Evolutionary conservation across 352 stramenopile genomes (phyloP).

Genomic region (Discostella stelligera): DNA sequence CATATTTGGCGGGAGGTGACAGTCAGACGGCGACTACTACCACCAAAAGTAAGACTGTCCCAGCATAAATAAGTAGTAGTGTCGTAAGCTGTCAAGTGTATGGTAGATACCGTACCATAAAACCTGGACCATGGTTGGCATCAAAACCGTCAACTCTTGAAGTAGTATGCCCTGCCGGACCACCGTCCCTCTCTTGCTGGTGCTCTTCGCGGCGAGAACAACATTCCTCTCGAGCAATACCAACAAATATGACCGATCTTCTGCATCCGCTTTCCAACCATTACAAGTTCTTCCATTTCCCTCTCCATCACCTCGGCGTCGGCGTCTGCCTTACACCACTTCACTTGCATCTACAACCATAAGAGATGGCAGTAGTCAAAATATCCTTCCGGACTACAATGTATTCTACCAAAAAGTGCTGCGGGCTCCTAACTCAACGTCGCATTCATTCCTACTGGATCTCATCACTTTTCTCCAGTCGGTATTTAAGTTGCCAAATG

Average conservation of each 20-base stretch:
- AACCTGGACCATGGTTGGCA: too few species aligned
- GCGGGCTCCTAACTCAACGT: conserved; percentile 10
- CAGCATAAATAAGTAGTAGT: too few species aligned
- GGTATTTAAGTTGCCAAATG: conserved; percentile 56
- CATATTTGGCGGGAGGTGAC: too few species aligned
- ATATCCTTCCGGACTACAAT: conserved; percentile 20
- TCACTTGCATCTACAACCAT: conserved; percentile 7
- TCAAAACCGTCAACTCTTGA: background rate
- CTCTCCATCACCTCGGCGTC: background rate
- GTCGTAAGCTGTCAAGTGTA: too few species aligned
- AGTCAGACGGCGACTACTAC: too few species aligned
- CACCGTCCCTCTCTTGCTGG: conserved; percentile 4
- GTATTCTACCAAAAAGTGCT: conserved; percentile 52
- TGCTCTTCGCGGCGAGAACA: background rate
- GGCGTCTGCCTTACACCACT: background rate
- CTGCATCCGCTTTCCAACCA: background rate
- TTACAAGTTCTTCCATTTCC: background rate
- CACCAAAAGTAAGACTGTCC: too few species aligned
- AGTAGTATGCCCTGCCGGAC: background rate
- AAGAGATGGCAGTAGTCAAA: background rate
- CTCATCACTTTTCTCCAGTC: conserved; percentile 67
- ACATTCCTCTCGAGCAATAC: background rate
- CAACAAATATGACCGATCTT: conserved; percentile 7
- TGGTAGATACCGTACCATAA: too few species aligned
- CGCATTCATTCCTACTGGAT: conserved; percentile 55